These are phyloP conservation scores for Penicillium ochrochloron DNA, from an alignment of 495 filamentous ascomycete genomes.

Conservation along the genomic window DNA sequence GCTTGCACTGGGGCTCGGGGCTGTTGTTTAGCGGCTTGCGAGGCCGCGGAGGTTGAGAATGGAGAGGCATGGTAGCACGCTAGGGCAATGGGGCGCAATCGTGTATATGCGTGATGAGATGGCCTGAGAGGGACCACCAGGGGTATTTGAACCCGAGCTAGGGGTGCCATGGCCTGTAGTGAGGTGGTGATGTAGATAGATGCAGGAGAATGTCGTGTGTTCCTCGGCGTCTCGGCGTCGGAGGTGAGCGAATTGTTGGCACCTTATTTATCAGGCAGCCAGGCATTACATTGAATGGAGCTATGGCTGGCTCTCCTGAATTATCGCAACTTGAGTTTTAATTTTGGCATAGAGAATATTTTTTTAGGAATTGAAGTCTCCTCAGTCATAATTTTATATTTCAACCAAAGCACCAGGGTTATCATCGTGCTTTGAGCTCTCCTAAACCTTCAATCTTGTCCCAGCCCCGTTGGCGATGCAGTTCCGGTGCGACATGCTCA, in stretches of 20 bases:
- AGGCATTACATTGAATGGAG: not conserved
- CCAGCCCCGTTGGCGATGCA: too few species aligned
- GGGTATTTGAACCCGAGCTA: constrained; percentile 13
- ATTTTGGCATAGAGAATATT: too few species aligned
- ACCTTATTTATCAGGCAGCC: not conserved
- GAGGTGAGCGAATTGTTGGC: not conserved
- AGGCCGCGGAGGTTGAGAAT: constrained; percentile 29
- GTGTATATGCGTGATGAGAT: not conserved
- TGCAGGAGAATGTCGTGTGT: not conserved
- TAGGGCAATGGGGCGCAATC: constrained; percentile 2
- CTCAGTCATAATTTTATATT: too few species aligned
- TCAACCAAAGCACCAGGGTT: too few species aligned
- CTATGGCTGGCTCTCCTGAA: too few species aligned
- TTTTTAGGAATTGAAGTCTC: too few species aligned
- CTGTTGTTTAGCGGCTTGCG: constrained; percentile 8
- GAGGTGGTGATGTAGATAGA: constrained; percentile 9
- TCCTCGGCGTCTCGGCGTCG: constrained; percentile 1
- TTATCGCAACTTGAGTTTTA: too few species aligned
- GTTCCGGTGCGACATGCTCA: too few species aligned
- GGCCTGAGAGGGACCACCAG: constrained; percentile 7
- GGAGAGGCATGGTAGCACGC: constrained; percentile 2
- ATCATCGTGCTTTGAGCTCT: too few species aligned
- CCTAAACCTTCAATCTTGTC: too few species aligned
- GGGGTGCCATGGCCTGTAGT: constrained; percentile 16
- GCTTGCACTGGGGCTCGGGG: constrained; percentile 5